phyloP scores from a whole-genome alignment of 768 basidiomycete species.

The Amyloporia xantha region DNA sequence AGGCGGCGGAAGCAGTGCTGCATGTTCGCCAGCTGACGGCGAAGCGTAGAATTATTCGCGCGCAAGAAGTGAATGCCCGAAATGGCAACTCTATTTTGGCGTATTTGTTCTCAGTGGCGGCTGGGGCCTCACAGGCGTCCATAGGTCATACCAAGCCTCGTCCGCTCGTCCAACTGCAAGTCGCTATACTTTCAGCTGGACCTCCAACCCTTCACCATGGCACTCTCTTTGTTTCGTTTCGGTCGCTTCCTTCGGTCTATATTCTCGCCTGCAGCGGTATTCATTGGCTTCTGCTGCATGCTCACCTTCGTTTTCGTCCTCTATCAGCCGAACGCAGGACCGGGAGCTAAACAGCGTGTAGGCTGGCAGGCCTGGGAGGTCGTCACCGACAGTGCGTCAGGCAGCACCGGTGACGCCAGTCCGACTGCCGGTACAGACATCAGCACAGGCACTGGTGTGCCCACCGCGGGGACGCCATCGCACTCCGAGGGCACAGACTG shows the following conservation, averaged over 20 bases:
- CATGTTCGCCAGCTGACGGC: constrained; percentile 19
- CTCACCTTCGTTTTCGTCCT: constrained; percentile 76
- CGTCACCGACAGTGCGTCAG: constrained; percentile 30
- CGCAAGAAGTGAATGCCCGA: neutral
- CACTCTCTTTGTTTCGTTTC: constrained; percentile 2
- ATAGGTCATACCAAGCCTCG: too few species aligned
- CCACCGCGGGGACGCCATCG: constrained; percentile 1
- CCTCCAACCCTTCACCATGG: constrained; percentile 3
- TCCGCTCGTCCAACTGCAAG: too few species aligned
- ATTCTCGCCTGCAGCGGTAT: constrained; percentile 50
- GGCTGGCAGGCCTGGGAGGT: constrained; percentile 90
- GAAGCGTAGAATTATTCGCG: neutral
- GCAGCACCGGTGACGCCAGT: constrained; percentile 11
- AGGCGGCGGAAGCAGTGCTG: constrained; percentile 33
- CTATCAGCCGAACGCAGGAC: constrained; percentile 71
- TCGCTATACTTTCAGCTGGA: too few species aligned
- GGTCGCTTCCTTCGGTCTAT: constrained; percentile 48
- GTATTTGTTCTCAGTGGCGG: too few species aligned
- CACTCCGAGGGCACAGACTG: constrained; percentile 45
- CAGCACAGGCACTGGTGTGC: neutral
- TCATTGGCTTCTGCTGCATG: constrained; percentile 62
- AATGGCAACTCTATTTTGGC: neutral
- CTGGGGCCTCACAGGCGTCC: too few species aligned
- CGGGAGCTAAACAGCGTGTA: constrained; percentile 61
- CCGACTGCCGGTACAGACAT: constrained; percentile 17